phyloP scores from a whole-genome alignment of 2,329 filamentous ascomycete genomes.

The Tolypocladium amazonense region DNA sequence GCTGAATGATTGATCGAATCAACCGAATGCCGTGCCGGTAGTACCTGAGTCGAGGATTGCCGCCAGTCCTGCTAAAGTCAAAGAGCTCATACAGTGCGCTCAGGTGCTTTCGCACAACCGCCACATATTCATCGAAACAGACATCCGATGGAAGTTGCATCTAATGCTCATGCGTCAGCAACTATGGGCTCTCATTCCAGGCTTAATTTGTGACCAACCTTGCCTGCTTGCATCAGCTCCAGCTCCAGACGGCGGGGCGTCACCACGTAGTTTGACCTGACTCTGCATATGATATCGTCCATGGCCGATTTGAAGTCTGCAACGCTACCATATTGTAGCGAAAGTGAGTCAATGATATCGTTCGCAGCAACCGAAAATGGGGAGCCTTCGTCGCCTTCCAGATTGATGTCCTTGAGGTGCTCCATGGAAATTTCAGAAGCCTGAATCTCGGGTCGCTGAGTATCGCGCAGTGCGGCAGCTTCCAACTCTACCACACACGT shows the following conservation, averaged over 20 bases:
- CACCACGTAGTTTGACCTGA: constrained; percentile 23
- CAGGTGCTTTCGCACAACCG: constrained; percentile 28
- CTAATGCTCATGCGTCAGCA: constrained; percentile 13
- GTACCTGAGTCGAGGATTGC: constrained; percentile 27
- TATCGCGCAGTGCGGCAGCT: constrained; percentile 25
- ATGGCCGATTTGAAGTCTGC: constrained; percentile 22
- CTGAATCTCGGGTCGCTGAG: constrained; percentile 18
- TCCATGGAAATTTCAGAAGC: constrained; percentile 30
- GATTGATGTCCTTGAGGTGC: constrained; percentile 24
- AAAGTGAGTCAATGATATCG: constrained; percentile 25
- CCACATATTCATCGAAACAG: constrained; percentile 32
- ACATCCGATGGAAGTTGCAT: constrained; percentile 20
- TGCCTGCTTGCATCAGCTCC: constrained; percentile 39
- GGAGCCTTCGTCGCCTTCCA: constrained; percentile 13
- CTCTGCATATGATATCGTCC: constrained; percentile 21
- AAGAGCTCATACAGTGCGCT: constrained; percentile 29
- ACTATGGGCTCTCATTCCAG: background rate
- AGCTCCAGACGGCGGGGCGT: constrained; percentile 39
- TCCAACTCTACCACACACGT: constrained; percentile 33
- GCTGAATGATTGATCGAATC: constrained; percentile 26
- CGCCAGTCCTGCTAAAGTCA: background rate
- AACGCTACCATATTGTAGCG: constrained; percentile 20
- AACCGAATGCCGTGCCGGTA: constrained; percentile 29
- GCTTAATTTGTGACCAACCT: constrained; percentile 24
- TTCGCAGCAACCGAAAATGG: constrained; percentile 24